Evolutionary conservation across 1,284 basidiomycete genomes (phyloP).

Genomic region (Mycosarcoma mackinlayi): DNA sequence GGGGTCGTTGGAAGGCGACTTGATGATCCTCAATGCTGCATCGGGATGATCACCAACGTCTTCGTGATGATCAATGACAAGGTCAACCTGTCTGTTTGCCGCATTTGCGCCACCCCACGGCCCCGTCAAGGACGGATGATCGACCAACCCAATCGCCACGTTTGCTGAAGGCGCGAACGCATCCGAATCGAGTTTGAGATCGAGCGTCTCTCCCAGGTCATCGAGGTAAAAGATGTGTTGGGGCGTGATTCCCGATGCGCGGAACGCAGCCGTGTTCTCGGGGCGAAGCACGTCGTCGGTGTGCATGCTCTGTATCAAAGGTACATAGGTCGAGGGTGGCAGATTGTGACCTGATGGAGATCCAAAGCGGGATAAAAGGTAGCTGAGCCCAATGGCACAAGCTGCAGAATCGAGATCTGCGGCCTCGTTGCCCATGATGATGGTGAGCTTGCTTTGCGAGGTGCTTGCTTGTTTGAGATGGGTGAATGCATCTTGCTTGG

Average conservation of each 20-base stretch:
- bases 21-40: constrained; percentile 61
- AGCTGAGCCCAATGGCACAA: constrained; percentile 57
- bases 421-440: constrained; percentile 66
- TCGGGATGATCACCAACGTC: constrained; percentile 79
- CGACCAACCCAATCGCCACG: constrained; percentile 53
- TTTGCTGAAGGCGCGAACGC: constrained; percentile 26
- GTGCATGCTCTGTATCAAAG: constrained; percentile 79
- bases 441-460: constrained; percentile 30
- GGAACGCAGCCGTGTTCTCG: constrained; percentile 75
- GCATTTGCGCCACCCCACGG: constrained; percentile 47
- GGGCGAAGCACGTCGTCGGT: constrained; percentile 81
- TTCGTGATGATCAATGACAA: constrained; percentile 91
- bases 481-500: constrained; percentile 29
- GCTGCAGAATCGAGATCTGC: constrained; percentile 65
- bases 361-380: constrained; percentile 54
- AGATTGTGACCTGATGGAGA: constrained; percentile 24
- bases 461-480: constrained; percentile 19
- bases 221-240: constrained; percentile 44
- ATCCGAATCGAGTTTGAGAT: constrained; percentile 26
- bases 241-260: constrained; percentile 28
- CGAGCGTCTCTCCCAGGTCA: constrained; percentile 38
- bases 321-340: constrained; percentile 70
- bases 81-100: constrained; percentile 72
- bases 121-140: constrained; percentile 44
- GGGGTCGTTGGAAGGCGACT: constrained; percentile 50